A percentile compares a stretch with the other conserved stretches of the same genome.
phyloP scores from a whole-genome alignment of 495 filamentous ascomycete genomes.

The Thozetella sp. region DNA sequence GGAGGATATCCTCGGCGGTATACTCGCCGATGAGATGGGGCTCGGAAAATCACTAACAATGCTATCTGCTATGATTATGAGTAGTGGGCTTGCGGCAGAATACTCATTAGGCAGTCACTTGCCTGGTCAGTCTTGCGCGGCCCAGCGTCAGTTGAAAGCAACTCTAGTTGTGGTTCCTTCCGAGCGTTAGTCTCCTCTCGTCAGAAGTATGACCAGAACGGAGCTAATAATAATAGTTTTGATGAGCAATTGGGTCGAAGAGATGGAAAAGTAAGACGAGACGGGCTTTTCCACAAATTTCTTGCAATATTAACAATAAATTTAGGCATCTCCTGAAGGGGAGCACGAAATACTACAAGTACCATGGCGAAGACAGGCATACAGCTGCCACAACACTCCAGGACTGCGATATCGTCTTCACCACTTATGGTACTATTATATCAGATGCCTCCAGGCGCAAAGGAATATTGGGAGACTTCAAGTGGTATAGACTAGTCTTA shows the following conservation, averaged over 20 bases:
- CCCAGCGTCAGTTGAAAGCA: not conserved
- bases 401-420: not conserved
- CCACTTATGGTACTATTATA: not conserved
- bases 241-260: not conserved
- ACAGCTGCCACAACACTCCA: no score
- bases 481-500: constrained; percentile 82
- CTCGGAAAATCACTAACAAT: constrained; percentile 81
- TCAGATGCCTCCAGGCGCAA: not conserved
- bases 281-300: not conserved
- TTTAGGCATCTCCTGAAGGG: not conserved
- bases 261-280: not conserved
- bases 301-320: not conserved
- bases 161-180: not conserved
- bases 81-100: constrained; percentile 28
- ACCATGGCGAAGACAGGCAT: not conserved
- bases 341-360: not conserved
- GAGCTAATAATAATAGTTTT: not conserved
- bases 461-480: constrained; percentile 61
- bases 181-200: not conserved
- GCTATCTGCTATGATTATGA: constrained; percentile 60
- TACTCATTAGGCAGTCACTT: not conserved
- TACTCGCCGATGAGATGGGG: constrained; percentile 86
- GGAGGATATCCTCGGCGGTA: constrained; percentile 52
- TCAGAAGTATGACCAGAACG: not conserved
- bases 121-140: no score